Evolutionary conservation across 768 basidiomycete species (phyloP), one percentile per base, ranked within the genome.

Genomic region (Paxillus involutus): DNA sequence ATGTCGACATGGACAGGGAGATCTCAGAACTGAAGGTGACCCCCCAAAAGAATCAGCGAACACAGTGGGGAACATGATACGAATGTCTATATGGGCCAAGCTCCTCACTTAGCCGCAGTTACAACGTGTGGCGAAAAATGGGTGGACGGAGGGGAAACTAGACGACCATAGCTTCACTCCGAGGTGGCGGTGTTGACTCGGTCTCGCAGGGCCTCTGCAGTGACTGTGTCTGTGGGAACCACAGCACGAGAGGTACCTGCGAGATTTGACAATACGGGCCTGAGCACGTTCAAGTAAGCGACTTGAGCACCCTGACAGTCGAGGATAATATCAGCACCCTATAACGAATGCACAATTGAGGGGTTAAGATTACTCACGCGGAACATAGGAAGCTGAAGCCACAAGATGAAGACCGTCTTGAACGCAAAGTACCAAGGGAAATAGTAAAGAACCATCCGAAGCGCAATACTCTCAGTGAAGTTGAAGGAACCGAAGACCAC

Each of bases 381-480:
- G 78, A 89, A 85, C 37, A 80, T 83, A 40, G 90, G 88, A 52
- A 93, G 84, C 77, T 94, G 91, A 67, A 96, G 84, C 91, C 91
- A 98, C 64, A 96, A 71, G 70, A 94, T 86, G 79, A 94, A 92
- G 53, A 85, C 53, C 47, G 88, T 91, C 88, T 97, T 98, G 81
- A 93, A 82, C 43, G 89, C 86, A 69, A 87, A 97, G 72, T 96
- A 98, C 89, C 93, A 94, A 42, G 94, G 91, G 62, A 94, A 66
- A 67, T 94, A 98, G 78, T 95, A 93, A 60, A 98, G 85, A 56
- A 97, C 82, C 56, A 89, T 55, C 48, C 89, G 83, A 59, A 91
- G 78, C 49, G 90, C 91, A 62, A 96, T 80, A 65, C 83, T 87
- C 76, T 98, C 96, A 56, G 91, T 64, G 74, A 97, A 91, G 78